Conservation (phyloP, 2,329 filamentous ascomycete species). For the Aspergillus udagawae region DNA sequence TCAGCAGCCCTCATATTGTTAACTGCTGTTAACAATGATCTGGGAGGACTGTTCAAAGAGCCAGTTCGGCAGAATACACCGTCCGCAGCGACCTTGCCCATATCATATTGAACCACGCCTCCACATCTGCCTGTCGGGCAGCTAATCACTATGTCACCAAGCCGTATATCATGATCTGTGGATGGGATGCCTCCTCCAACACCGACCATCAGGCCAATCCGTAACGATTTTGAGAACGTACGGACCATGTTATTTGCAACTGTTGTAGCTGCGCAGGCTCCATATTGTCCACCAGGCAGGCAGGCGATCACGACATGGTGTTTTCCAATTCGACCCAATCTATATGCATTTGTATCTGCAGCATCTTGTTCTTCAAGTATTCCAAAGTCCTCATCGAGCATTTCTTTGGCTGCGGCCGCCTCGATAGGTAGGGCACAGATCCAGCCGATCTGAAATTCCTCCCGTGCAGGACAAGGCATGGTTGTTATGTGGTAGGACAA, state of each 20-base stretch:
- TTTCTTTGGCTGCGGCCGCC: constrained; percentile 5
- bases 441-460: constrained; percentile 4
- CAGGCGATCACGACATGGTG: constrained; percentile 14
- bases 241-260: constrained; percentile 12
- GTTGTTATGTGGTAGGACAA: no score
- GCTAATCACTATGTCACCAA: constrained; percentile 27
- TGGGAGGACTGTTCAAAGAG: constrained; percentile 13
- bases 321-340: constrained; percentile 10
- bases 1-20: neutral
- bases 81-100: constrained; percentile 11
- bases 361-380: constrained; percentile 10
- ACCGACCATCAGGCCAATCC: constrained; percentile 18
- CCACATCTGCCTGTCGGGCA: constrained; percentile 9
- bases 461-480: neutral
- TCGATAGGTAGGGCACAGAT: constrained; percentile 12
- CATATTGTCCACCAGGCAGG: constrained; percentile 7
- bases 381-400: constrained; percentile 13
- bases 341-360: constrained; percentile 14
- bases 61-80: constrained; percentile 9
- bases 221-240: constrained; percentile 10
- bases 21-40: constrained; percentile 9
- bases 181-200: constrained; percentile 22
- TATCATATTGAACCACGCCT: constrained; percentile 25
- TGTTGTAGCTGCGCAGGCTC: constrained; percentile 8
- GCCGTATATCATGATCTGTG: constrained; percentile 19